Evolutionary conservation across 495 filamentous ascomycete species (phyloP), one percentile per base, ranked within the genome.

Genomic region (Thermothielavioides terrestris): DNA sequence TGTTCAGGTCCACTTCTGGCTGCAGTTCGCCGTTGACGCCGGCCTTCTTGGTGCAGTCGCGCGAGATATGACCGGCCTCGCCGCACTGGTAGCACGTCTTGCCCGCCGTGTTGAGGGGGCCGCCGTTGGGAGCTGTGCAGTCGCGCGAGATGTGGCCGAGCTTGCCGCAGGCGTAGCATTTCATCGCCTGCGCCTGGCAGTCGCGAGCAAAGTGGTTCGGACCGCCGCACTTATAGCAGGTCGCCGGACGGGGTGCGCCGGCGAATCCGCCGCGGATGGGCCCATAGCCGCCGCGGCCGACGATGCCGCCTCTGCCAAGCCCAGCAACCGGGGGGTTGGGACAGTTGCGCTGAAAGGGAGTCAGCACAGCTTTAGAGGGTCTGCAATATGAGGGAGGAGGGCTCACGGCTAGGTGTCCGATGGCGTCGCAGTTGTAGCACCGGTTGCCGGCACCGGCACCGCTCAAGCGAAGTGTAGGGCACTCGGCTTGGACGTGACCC

Each of bases 101-200:
- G 60, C 91, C 91, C 53, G 86, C 89, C 55, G 87, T 89, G 78
- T 89, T 95, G 56, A 97, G 77, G 28, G 90, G 89, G 18, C 94
- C 94, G 39, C 94, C 94, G 67, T 96, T 96, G 46, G 94, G 94
- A 43, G 94, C 87, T 20, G 89, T 95, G 75, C 92, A 99, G 71
- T 99, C 92, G 56, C 91, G 83, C 20, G 88, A 95, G 68, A 97
- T 97, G 74, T 98, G 92, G 37, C 92, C 92, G 42, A 95, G 80
- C 73, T 98, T 98, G 65, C 94, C 94, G 67, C 94, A 99, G 55
- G 94, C 91, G 68, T 97, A 99, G 79, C 94, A 99, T 72, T 99
- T 99, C 89, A 95, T 95, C 46, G 91, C 89, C 73, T 97, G 94
- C 53, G 92, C 92, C 74, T 99, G 94, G 77, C 94, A 99, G 67